Conservation (phyloP, 495 filamentous ascomycete genomes). For the Penicillium ochrochloron region DNA sequence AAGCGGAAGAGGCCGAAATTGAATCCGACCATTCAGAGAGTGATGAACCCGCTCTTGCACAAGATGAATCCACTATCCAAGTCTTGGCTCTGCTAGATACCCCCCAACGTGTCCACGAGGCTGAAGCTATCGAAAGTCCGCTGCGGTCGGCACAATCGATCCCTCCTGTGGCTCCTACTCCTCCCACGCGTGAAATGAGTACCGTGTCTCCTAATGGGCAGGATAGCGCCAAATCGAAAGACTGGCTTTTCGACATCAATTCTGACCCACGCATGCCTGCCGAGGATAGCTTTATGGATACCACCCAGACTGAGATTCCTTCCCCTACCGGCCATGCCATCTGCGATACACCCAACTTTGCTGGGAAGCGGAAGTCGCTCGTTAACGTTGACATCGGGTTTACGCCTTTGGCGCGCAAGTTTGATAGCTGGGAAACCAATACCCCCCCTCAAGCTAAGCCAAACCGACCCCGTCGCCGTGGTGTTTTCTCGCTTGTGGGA, state of each 20-base stretch:
- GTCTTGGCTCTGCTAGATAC: slow-evolving; percentile 13
- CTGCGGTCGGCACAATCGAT: slow-evolving; percentile 12
- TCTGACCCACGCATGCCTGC: slow-evolving; percentile 15
- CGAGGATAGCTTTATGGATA: slow-evolving; percentile 22
- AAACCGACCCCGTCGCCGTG: slow-evolving; percentile 39
- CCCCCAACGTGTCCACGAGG: slow-evolving; percentile 27
- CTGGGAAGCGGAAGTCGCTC: slow-evolving; percentile 31
- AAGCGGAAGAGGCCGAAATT: slow-evolving; percentile 20
- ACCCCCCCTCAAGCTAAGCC: slow-evolving; percentile 51
- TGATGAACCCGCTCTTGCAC: slow-evolving; percentile 27
- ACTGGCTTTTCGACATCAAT: slow-evolving; percentile 17
- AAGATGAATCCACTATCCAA: slow-evolving; percentile 13
- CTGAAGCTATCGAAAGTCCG: slow-evolving; percentile 19
- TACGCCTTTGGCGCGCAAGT: slow-evolving; percentile 63
- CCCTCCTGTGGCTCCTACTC: slow-evolving; percentile 27
- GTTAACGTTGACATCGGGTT: slow-evolving; percentile 52
- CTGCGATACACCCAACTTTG: slow-evolving; percentile 26
- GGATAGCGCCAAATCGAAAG: slow-evolving; percentile 21
- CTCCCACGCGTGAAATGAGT: slow-evolving; percentile 15
- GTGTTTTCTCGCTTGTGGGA: slow-evolving; percentile 54
- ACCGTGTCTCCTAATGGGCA: slow-evolving; percentile 29
- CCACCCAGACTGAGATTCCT: slow-evolving; percentile 26
- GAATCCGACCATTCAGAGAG: slow-evolving; percentile 27
- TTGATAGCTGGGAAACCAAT: slow-evolving; percentile 63
- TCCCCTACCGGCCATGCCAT: slow-evolving; percentile 28